Base-by-base conservation (phyloP, 495 filamentous ascomycete species). In the Neohortaea acidophila region DNA sequence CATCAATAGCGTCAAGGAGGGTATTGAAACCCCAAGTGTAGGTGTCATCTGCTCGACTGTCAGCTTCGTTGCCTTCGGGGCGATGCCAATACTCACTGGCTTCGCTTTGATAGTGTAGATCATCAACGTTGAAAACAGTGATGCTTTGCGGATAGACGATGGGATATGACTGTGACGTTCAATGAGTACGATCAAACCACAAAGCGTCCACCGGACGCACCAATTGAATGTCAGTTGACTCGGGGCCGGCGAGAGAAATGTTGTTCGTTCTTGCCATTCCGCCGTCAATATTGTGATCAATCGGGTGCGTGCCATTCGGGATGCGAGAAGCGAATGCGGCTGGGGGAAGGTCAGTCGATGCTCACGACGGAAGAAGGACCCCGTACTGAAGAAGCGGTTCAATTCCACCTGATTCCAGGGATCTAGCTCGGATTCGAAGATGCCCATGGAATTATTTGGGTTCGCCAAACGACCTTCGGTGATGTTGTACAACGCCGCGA, bases 1-100 rank as follows among this genome's bases (percentile, higher is more conserved):
- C 58, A 22, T 64, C 42, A 30, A 59, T 51, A 3, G 57, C 62
- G 44, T 66, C 63, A 3, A 66, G 56, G 52, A 67, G 64, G 31
- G 57, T 65, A 54, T 63, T 64, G 14, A 10, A 33, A n/a, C n/a
- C n/a, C n/a, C n/a, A n/a, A n/a, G n/a, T n/a, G n/a, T n/a, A n/a
- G n/a, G n/a, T n/a, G n/a, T n/a, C n/a, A n/a, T n/a, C n/a, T n/a
- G n/a, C n/a, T n/a, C n/a, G n/a, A n/a, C n/a, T n/a, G n/a, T n/a
- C n/a, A n/a, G n/a, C n/a, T n/a, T n/a, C n/a, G n/a, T n/a, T n/a
- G n/a, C n/a, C n/a, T n/a, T n/a, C n/a, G n/a, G n/a, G n/a, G n/a
- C n/a, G n/a, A n/a, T n/a, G n/a, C n/a, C n/a, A n/a, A n/a, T n/a
- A n/a, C n/a, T n/a, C n/a, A n/a, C n/a, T n/a, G n/a, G n/a, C n/a